Evolutionary conservation across 2,329 filamentous ascomycete genomes (phyloP), one percentile per base, ranked within the genome.

Genomic region (Plectosphaerella cucumerina): DNA sequence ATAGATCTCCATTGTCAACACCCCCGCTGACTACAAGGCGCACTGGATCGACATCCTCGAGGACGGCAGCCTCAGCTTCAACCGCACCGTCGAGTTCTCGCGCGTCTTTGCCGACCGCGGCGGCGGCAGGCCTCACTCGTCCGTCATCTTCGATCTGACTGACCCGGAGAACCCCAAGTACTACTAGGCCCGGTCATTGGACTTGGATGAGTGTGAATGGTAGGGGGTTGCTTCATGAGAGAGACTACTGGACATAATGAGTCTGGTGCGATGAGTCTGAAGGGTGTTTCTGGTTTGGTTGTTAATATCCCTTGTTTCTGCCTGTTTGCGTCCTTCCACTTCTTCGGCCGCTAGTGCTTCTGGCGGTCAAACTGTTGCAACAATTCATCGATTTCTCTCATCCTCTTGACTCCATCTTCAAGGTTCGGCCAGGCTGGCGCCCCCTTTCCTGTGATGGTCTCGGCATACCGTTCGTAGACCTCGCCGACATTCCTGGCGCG

Each of bases 11-110:
- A 67, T 85, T 3, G 72, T 85, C 59, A 84, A 84, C 60, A 83
- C 80, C 0, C 79, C 80, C 0, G 79, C 72, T 18, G 81, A 85
- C 61, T 85, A 76, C 73, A 84, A 83, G 70, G 81, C 73, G 0
- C 75, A 80, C 56, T 85, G 82, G 70, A 80, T 85, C 56, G 81
- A 85, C 52, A 74, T 85, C 52, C 64, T 73, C 10, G 62, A 71
- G 2, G 70, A 84, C 53, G 81, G 81, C 3, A 69, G 69, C n/a
- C 62, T 85, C 49, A 69, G 62, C 63, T 85, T 84, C 69, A 84
- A 84, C 69, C 73, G 80, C 18, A 74, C 70, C 33, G 82, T 84
- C 58, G 74, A 85, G 59, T 84, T 85, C 60, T 67, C 68, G 53
- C 62, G 62, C 45, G 72, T 76, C 52, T 85, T 82, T 55, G 70